A percentile compares a stretch with the other conserved stretches of the same genome.
Conservation (phyloP, 768 basidiomycete species). For the Nevesoporus exiguus region DNA sequence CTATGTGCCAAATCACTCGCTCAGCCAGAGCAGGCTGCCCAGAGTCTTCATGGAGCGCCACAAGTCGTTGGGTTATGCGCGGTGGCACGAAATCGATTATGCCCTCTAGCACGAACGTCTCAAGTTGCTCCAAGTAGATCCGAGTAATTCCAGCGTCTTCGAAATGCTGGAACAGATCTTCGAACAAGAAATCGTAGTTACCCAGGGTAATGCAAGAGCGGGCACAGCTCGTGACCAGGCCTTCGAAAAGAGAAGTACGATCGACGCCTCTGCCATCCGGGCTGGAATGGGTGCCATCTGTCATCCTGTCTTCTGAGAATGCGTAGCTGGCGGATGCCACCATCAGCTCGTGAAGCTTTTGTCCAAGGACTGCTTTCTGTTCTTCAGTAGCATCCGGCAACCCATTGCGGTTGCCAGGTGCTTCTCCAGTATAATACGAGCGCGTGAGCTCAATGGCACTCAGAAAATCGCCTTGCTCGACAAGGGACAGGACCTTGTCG, state of each 20-base stretch:
- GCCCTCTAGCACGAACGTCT: slow-evolving; percentile 75
- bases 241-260: slow-evolving; percentile 85
- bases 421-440: slow-evolving; percentile 74
- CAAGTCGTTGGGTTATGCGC: slow-evolving; percentile 79
- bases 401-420: slow-evolving; percentile 82
- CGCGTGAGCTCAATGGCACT: slow-evolving; percentile 84
- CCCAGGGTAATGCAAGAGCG: slow-evolving; percentile 77
- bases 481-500: slow-evolving; percentile 80
- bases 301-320: slow-evolving; percentile 94
- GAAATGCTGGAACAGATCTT: slow-evolving; percentile 90
- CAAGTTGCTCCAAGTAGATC: slow-evolving; percentile 81
- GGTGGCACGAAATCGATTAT: slow-evolving; percentile 78
- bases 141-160: slow-evolving; percentile 76
- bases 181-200: slow-evolving; percentile 85
- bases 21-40: slow-evolving; percentile 75
- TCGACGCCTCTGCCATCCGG: slow-evolving; percentile 90
- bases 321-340: slow-evolving; percentile 82
- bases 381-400: slow-evolving; percentile 67
- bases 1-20: slow-evolving; percentile 93
- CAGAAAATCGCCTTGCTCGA: slow-evolving; percentile 85
- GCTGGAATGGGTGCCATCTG: slow-evolving; percentile 78
- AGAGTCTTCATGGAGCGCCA: slow-evolving; percentile 72
- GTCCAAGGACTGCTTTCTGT: slow-evolving; percentile 63
- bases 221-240: slow-evolving; percentile 72
- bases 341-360: slow-evolving; percentile 80